Percentiles rank a stretch among this genome's conserved stretches.
phyloP scores from a whole-genome alignment of 2,329 filamentous ascomycete species.

The Xylariaceae sp. region DNA sequence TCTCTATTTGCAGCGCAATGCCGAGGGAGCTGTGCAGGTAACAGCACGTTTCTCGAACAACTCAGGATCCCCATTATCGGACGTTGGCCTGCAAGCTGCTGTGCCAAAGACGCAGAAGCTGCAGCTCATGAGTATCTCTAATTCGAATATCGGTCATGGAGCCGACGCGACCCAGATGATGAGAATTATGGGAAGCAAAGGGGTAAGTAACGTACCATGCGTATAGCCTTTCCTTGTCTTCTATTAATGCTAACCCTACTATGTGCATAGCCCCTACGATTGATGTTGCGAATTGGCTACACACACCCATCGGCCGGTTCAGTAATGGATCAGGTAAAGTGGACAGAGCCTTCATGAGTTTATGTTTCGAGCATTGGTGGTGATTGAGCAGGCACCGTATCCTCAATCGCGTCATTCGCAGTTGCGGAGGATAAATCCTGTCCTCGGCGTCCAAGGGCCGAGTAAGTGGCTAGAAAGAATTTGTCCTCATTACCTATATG shows the following conservation, averaged over 20 bases:
- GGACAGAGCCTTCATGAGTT: slow-evolving; percentile 66
- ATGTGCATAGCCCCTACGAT: slow-evolving; percentile 62
- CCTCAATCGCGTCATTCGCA: not conserved
- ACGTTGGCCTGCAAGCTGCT: slow-evolving; percentile 83
- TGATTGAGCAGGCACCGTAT: not conserved
- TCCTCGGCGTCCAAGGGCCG: not conserved
- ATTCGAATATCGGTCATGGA: slow-evolving; percentile 66
- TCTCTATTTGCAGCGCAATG: slow-evolving; percentile 77
- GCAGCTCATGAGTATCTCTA: slow-evolving; percentile 85
- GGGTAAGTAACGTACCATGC: slow-evolving; percentile 58
- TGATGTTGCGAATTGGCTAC: slow-evolving; percentile 82
- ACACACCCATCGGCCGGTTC: slow-evolving; percentile 62
- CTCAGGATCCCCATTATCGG: slow-evolving; percentile 59
- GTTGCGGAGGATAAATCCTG: not conserved
- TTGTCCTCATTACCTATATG: not conserved
- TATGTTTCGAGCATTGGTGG: slow-evolving; percentile 8
- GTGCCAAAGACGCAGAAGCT: slow-evolving; percentile 96
- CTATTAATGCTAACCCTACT: slow-evolving; percentile 1
- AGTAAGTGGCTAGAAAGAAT: not conserved
- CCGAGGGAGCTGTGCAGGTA: slow-evolving; percentile 74
- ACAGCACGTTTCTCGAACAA: slow-evolving; percentile 78
- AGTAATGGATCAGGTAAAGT: slow-evolving; percentile 90
- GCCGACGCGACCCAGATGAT: slow-evolving; percentile 86
- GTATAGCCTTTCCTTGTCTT: not conserved
- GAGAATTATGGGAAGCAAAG: slow-evolving; percentile 78